These are phyloP conservation scores for Colletotrichum destructivum DNA, from an alignment of 2,329 filamentous ascomycete species.

Conservation along the genomic window DNA sequence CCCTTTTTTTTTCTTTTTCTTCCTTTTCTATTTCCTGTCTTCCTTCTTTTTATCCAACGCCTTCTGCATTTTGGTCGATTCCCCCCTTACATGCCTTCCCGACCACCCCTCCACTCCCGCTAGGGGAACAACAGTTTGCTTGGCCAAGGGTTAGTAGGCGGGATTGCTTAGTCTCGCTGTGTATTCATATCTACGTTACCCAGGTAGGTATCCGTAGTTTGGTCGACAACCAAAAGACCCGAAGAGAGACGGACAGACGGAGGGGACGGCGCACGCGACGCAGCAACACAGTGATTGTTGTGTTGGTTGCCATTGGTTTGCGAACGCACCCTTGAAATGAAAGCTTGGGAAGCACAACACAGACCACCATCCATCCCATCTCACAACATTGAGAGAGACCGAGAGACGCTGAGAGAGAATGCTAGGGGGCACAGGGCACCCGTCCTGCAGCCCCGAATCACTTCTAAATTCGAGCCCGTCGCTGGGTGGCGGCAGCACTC, in stretches of 20 bases:
- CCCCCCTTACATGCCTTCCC: not conserved
- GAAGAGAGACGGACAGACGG: not conserved
- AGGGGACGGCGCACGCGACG: not conserved
- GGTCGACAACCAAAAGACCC: not conserved
- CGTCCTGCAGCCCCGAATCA: not conserved
- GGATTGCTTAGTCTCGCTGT: too few relatives aligned
- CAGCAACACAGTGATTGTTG: not conserved
- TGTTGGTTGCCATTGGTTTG: not conserved
- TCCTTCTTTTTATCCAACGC: not conserved
- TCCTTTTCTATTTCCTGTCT: not conserved
- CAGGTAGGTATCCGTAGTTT: too few relatives aligned
- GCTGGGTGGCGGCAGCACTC: not conserved
- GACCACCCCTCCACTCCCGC: not conserved
- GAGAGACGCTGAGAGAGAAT: not conserved
- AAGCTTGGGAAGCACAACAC: conserved; percentile 10
- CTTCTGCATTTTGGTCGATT: not conserved
- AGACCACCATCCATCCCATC: conserved; percentile 27
- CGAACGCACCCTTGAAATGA: not conserved
- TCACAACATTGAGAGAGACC: too few relatives aligned
- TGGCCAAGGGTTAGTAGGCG: not conserved
- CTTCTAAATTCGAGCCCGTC: not conserved
- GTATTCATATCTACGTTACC: too few relatives aligned
- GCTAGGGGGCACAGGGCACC: not conserved
- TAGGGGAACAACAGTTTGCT: not conserved
- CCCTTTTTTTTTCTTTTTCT: too few relatives aligned